Percentiles rank a stretch among this genome's conserved stretches.
Evolutionary conservation across 495 filamentous ascomycete species (phyloP).

Genomic region (Penicillium flavigenum): DNA sequence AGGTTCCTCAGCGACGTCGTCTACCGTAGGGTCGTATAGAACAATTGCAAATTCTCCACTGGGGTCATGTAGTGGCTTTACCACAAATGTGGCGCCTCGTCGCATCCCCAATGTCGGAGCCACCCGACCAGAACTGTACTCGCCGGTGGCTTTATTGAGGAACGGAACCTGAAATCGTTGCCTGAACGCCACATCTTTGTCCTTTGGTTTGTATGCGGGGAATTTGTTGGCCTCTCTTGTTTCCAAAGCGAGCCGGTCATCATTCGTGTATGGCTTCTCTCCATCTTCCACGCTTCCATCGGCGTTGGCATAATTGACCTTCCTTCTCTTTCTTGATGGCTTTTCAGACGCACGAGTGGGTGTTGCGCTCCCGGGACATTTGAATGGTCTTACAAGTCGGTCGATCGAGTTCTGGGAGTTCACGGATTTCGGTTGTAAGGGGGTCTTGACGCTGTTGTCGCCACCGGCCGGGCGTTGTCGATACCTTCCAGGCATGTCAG

Average conservation of each 20-base stretch:
- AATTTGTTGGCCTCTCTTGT: slow-evolving; percentile 88
- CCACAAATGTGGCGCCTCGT: slow-evolving; percentile 78
- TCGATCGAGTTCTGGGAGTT: slow-evolving; percentile 62
- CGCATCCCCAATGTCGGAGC: slow-evolving; percentile 86
- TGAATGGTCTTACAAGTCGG: slow-evolving; percentile 81
- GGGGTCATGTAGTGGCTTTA: slow-evolving; percentile 90
- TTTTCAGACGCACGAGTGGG: slow-evolving; percentile 71
- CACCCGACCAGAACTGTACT: slow-evolving; percentile 74
- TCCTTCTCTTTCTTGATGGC: slow-evolving; percentile 81
- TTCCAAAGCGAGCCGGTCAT: slow-evolving; percentile 80
- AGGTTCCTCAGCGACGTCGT: slow-evolving; percentile 67
- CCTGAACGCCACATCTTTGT: slow-evolving; percentile 78
- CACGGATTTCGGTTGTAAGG: slow-evolving; percentile 37
- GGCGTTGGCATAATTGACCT: slow-evolving; percentile 83
- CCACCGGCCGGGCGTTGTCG: slow-evolving; percentile 34
- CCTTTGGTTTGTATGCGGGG: slow-evolving; percentile 84
- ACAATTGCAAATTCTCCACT: slow-evolving; percentile 97
- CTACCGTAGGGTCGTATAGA: slow-evolving; percentile 90
- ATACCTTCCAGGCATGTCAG: slow-evolving; percentile 39
- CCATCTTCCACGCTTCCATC: slow-evolving; percentile 66
- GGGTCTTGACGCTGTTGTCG: slow-evolving; percentile 39
- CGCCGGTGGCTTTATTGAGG: slow-evolving; percentile 69
- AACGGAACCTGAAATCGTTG: slow-evolving; percentile 84
- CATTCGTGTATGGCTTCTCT: slow-evolving; percentile 79
- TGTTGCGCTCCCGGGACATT: slow-evolving; percentile 82